Percentiles rank a stretch among this genome's conserved stretches.
phyloP scores from a whole-genome alignment of 2,329 filamentous ascomycete species.

The Pestalotiopsis sp. region DNA sequence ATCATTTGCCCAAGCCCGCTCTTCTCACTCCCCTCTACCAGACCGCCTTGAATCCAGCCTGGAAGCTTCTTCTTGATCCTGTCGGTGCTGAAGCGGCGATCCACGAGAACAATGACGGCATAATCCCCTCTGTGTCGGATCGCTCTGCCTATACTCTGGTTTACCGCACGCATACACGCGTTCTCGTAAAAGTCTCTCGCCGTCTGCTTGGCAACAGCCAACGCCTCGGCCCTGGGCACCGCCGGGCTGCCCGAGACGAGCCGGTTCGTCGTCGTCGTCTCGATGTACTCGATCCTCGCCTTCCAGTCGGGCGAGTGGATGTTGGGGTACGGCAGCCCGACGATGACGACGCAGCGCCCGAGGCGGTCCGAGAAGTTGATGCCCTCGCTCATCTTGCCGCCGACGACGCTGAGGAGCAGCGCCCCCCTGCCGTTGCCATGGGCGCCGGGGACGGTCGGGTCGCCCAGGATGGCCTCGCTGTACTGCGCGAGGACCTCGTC shows the following conservation, averaged over 20 bases:
- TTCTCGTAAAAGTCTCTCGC: constrained; percentile 89
- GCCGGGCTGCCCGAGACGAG: constrained; percentile 27
- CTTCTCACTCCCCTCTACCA: constrained; percentile 53
- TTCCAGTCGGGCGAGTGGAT: constrained; percentile 89
- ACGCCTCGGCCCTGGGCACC: constrained; percentile 30
- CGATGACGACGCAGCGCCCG: constrained; percentile 86
- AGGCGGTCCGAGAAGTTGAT: constrained; percentile 96
- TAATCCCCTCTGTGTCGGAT: constrained; percentile 89
- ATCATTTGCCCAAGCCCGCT: constrained; percentile 60
- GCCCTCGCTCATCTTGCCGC: constrained; percentile 93
- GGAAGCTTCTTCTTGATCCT: constrained; percentile 81
- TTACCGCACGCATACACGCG: constrained; percentile 93
- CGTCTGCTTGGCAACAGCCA: constrained; percentile 50
- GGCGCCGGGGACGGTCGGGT: constrained; percentile 27
- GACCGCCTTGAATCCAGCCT: constrained; percentile 79
- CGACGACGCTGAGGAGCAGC: constrained; percentile 85
- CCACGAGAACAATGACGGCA: constrained; percentile 84
- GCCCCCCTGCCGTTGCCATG: constrained; percentile 56
- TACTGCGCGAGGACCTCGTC: constrained; percentile 79
- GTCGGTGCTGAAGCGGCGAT: constrained; percentile 74
- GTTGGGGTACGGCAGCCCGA: constrained; percentile 92
- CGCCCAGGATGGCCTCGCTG: constrained; percentile 63
- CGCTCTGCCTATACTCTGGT: constrained; percentile 91
- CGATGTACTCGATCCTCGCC: constrained; percentile 85
- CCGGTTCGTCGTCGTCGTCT: constrained; percentile 53